These are phyloP conservation scores for Cladosporium sp. DNA, from an alignment of 2,329 filamentous ascomycete genomes.

Conservation along the genomic window DNA sequence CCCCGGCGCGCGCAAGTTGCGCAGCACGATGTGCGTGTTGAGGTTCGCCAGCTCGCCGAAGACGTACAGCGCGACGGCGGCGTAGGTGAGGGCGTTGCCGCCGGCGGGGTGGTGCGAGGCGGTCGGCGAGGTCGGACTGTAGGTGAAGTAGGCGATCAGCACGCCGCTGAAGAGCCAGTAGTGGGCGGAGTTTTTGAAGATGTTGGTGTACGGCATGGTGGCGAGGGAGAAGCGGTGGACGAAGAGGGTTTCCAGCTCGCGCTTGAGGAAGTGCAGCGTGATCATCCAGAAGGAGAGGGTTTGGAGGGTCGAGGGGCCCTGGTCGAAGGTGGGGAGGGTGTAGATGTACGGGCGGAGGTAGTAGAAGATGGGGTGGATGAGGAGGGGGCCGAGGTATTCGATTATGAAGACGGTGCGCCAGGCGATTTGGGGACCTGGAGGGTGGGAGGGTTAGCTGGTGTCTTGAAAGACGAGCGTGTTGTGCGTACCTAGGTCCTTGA, in stretches of 20 bases:
- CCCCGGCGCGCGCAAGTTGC: constrained; percentile 70
- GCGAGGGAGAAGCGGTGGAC: constrained; percentile 92
- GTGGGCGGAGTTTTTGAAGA: constrained; percentile 92
- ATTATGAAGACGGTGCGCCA: constrained; percentile 94
- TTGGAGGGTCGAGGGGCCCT: constrained; percentile 59
- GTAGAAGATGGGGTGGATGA: constrained; percentile 76
- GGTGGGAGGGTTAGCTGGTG: too few relatives aligned
- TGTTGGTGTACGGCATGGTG: constrained; percentile 87
- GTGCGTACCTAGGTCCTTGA: constrained; percentile 83
- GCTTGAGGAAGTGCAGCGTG: constrained; percentile 83
- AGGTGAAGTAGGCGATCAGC: constrained; percentile 79
- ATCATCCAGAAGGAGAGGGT: constrained; percentile 70
- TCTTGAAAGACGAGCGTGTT: too few relatives aligned
- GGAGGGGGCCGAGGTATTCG: constrained; percentile 88
- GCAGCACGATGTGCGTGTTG: constrained; percentile 73
- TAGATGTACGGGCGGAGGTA: constrained; percentile 70
- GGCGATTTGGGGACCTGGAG: constrained; percentile 81
- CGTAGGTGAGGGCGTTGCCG: constrained; percentile 53
- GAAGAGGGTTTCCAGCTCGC: constrained; percentile 90
- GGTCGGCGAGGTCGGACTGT: constrained; percentile 68
- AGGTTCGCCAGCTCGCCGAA: constrained; percentile 80
- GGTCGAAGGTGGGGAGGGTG: constrained; percentile 40
- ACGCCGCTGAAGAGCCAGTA: constrained; percentile 87
- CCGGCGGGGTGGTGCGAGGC: constrained; percentile 48
- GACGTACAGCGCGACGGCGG: constrained; percentile 67